phyloP scores from a whole-genome alignment of 768 basidiomycete species.

The Boletus reticuloceps region DNA sequence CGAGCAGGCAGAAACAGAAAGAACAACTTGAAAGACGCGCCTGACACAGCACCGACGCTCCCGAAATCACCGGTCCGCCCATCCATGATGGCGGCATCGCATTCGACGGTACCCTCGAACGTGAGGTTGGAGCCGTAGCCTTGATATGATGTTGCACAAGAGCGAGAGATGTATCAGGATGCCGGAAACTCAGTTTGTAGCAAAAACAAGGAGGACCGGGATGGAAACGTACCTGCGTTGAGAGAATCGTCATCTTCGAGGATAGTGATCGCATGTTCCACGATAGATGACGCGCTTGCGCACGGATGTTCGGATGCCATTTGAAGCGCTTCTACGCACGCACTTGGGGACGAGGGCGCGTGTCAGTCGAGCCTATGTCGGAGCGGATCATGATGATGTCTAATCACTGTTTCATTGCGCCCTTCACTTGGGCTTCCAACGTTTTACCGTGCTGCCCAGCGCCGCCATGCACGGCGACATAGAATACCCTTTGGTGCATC shows the following conservation, averaged over 20 bases:
- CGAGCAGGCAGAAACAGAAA: neutral
- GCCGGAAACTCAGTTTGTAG: neutral
- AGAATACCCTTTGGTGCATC: conserved; percentile 26
- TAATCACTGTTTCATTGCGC: conserved; percentile 53
- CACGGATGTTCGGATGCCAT: conserved; percentile 8
- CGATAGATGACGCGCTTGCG: conserved; percentile 40
- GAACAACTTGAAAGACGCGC: conserved; percentile 32
- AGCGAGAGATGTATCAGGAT: neutral
- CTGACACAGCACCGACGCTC: conserved; percentile 70
- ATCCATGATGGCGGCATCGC: conserved; percentile 75
- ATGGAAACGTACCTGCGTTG: conserved; percentile 58
- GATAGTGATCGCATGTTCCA: conserved; percentile 50
- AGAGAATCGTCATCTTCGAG: conserved; percentile 67
- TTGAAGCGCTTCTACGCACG: conserved; percentile 46
- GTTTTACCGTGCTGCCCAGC: conserved; percentile 60
- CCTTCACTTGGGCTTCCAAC: conserved; percentile 52
- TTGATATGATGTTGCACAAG: conserved; percentile 16
- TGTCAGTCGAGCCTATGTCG: conserved; percentile 1
- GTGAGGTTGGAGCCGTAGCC: conserved; percentile 81
- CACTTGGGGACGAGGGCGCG: conserved; percentile 34
- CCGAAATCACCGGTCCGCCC: conserved; percentile 55
- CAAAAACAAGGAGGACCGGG: neutral
- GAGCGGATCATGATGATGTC: neutral
- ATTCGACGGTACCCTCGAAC: conserved; percentile 71
- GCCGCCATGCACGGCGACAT: conserved; percentile 73